Evolutionary conservation across 148 eudicot genomes (phyloP), one percentile per base, ranked within the genome.

Genomic region (Salicornia ramosissima): DNA sequence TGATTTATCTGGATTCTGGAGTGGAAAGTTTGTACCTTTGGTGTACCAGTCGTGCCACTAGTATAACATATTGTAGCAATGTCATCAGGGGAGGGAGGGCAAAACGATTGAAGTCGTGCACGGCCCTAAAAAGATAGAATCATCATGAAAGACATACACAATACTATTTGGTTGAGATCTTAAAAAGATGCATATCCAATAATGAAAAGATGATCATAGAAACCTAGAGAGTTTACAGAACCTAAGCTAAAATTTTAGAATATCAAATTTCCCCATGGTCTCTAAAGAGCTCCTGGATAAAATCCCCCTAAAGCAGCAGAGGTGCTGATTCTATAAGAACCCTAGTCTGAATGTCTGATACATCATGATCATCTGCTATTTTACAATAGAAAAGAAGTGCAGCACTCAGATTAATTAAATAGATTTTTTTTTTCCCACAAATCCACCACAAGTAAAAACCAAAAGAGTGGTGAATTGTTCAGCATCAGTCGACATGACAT

Each of bases 11-110:
- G 45, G 21, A 62, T 67, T 16, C 13, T 42, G 19, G 30, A 42
- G 11, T 60, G 51, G 60, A 50, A 63, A n/a, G 54, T 39, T 42
- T 52, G 67, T 76, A 92, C 97, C 97, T 92, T 92, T 39, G 97
- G 97, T 65, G 92, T 89, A 59, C 97, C 97, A 65, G 97, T 91
- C 58, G 97, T 92, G 77, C 97, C 97, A 82, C 97, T 92, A 22
- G 97, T 92, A 80, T 91, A 91, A 79, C 97, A 91, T 78, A 91
- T 83, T 46, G 97, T 91, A 49, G 97, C 96, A 65, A 86, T 68
- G 46, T 91, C 97, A 39, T 89, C 87, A 52, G 96, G 86, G 71
- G 76, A 78, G 49, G 97, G 96, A 69, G 92, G 92, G 79, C 82
- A 77, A 79, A 87, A 84, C 50, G 96, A 86, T 75, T 79, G 89